Conservation (phyloP, 2,329 filamentous ascomycete genomes). For the Chaetomiaceae sp. region DNA sequence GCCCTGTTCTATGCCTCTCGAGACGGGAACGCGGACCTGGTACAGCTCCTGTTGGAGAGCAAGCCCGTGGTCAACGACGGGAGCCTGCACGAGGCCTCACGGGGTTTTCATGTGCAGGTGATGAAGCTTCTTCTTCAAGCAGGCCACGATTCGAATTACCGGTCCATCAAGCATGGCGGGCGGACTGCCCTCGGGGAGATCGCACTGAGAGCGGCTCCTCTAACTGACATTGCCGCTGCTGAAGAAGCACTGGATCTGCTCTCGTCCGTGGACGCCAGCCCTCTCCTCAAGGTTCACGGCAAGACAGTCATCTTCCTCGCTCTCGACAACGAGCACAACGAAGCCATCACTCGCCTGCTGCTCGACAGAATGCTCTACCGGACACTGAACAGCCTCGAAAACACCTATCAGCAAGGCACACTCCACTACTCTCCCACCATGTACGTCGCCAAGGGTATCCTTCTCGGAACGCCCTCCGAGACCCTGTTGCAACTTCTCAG, state of each 20-base stretch:
- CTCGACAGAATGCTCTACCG: constrained; percentile 27
- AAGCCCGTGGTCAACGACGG: constrained; percentile 30
- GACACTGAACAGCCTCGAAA: constrained; percentile 28
- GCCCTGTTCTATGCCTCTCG: constrained; percentile 30
- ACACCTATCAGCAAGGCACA: constrained; percentile 27
- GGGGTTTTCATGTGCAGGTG: constrained; percentile 27
- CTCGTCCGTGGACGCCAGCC: constrained; percentile 25
- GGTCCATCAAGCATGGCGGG: constrained; percentile 28
- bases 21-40: constrained; percentile 25
- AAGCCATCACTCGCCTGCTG: constrained; percentile 25
- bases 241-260: constrained; percentile 28
- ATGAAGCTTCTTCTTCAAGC: constrained; percentile 27
- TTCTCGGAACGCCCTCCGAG: constrained; percentile 17
- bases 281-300: constrained; percentile 27
- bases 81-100: constrained; percentile 32
- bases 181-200: constrained; percentile 31
- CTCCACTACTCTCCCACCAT: constrained; percentile 31
- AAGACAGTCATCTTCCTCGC: constrained; percentile 32
- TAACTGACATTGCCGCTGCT: constrained; percentile 18
- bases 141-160: constrained; percentile 29
- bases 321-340: constrained; percentile 28
- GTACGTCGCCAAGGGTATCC: constrained; percentile 28
- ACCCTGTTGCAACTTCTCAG: constrained; percentile 20
- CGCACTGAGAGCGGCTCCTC: constrained; percentile 20
- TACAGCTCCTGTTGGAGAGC: constrained; percentile 27